Base-by-base conservation (phyloP, 371 early-diverging fungal species). In the Mucor racemosus region DNA sequence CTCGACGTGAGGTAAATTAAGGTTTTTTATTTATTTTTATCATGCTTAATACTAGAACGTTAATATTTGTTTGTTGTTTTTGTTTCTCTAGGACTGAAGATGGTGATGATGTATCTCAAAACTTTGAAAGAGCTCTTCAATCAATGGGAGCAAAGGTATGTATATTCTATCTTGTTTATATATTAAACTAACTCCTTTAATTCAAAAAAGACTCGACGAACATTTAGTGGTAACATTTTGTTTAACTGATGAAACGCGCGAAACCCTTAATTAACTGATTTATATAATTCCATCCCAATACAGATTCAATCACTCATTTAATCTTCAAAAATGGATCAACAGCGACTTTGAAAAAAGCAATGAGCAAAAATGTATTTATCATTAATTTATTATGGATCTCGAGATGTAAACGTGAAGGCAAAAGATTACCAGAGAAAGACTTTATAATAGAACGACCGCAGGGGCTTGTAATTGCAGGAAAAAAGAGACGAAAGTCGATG, bases 291-390 rank as follows among this genome's bases (percentile, higher is more conserved):
- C 46, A 46, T 35, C 53, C 3, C 26, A 26, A 13, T 35, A 9
- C 69, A 80, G 84, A 83, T 60, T 71, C 77, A 3, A 62, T 80
- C 19, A 83, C 84, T 1, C 84, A 83, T 68, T 62, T 83, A 3
- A 66, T 83, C 4, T 83, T 72, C 48, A 83, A 83, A 55, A 83
- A 83, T 56, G 84, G 84, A 39, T 83, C 84, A 5, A 53, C 76
- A 15, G 68, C 79, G 0, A 79, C 77, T 6, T 39, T 80, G 15
- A 76, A 72, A 42, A 83, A 79, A 53, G 84, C 84, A 3, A 56
- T 74, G 11, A 55, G 56, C 14, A 75, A 70, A 54, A 68, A 77
- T 13, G 63, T 72, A 35, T 58, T 70, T 54, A 74, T 81, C 57
- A 72, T 79, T 54, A 81, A 74, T 41, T 58, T 81, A 36, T 36